Conservation (phyloP, 1,139 yeast species). For the Eremothecium gossypii region DNA sequence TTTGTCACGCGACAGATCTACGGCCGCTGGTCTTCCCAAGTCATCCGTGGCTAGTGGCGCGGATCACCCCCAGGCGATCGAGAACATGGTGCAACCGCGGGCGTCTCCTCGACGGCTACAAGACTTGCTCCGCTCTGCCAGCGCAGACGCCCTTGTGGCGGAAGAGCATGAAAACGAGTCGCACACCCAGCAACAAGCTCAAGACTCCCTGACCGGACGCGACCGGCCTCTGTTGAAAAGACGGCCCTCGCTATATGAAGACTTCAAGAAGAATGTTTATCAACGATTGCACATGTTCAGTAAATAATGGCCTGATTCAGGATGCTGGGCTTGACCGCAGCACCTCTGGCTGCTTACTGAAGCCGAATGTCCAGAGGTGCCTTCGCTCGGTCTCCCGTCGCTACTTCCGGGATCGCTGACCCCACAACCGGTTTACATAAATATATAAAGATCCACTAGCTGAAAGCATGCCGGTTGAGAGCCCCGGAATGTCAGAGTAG, state of each 20-base stretch:
- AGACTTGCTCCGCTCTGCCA: neutral
- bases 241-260: slow-evolving; percentile 25
- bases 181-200: neutral
- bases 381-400: too few species aligned
- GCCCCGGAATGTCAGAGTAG: too few species aligned
- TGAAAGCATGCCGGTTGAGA: too few species aligned
- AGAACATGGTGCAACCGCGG: neutral
- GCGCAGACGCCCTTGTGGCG: neutral
- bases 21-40: neutral
- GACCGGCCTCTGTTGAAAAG: slow-evolving; percentile 8
- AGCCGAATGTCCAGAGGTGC: too few species aligned
- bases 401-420: too few species aligned
- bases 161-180: neutral
- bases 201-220: slow-evolving; percentile 1
- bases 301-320: slow-evolving; percentile 1
- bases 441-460: too few species aligned
- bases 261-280: slow-evolving; percentile 26
- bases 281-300: slow-evolving; percentile 21
- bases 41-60: neutral
- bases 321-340: too few species aligned
- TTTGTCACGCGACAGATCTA: neutral
- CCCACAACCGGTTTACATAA: too few species aligned
- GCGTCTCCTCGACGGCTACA: neutral
- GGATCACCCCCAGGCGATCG: neutral
- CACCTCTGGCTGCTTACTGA: too few species aligned